Evolutionary conservation across 1,284 basidiomycete genomes (phyloP), one percentile per base, ranked within the genome.

Genomic region (Trametes pubescens): DNA sequence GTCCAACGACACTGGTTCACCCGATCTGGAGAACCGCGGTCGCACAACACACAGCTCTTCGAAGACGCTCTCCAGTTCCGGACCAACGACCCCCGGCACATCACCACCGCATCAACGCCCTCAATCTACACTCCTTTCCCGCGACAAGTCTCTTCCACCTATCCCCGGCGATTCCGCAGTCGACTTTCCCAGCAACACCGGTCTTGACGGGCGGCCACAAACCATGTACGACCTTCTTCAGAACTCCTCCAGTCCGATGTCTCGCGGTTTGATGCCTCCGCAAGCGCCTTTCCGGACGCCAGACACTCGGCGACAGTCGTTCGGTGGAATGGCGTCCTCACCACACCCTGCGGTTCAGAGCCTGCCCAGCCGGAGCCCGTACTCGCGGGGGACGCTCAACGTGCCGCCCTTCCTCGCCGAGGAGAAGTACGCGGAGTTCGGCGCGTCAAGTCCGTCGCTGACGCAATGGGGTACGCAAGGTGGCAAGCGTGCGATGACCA

Each of bases 121-220:
- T 7, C 76, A 78, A 16, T 79, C 80, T 4, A 64, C 75, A 21
- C 64, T 72, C 5, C 70, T 87, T 51, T 82, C 82, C 21, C 79
- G 90, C 44, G 90, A 93, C 65, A 94, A 94, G 71, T 88, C 86
- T 3, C 77, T 94, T 2, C 92, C 92, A 3, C 92, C 92, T 11
- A 81, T 93, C 44, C 92, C 89, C 6, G 82, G 80, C 18, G 90
- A 92, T 22, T 67, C 72, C 13, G 65, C 70, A 11, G 69, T 76
- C 26, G 75, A 74, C 55, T 77, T 81, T 56, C 80, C 80, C n/a
- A 70, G 75, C 29, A 68, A 72, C 38, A 48, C 69, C 18, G 70
- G 75, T 60, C 73, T 78, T 1, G 86, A 87, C 43, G 66, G 70
- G 18, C 83, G 90, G 24, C 90, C 91, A 4, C 85, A 84, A 60